Evolutionary conservation across 2,329 filamentous ascomycete genomes (phyloP), one percentile per base, ranked within the genome.

Genomic region (Aspergillus piperis): DNA sequence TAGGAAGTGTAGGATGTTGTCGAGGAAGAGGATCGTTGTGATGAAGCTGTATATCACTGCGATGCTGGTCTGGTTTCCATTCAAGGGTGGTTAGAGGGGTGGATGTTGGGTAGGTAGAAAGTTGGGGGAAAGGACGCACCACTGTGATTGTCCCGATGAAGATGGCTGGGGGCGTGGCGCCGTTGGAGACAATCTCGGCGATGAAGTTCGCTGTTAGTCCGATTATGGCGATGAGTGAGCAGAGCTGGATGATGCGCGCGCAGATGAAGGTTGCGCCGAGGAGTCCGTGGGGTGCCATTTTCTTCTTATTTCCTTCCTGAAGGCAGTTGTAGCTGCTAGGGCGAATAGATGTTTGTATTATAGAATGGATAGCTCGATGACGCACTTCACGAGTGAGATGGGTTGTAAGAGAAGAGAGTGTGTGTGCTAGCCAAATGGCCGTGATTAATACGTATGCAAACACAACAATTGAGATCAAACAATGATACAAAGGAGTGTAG

Each of bases 151-250:
- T 92, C 30, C 88, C 91, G 30, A 96, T 85, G 21, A 97, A 82
- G 50, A 92, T 86, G 54, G 85, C 81, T 0, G 92, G 90, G 0
- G 90, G 86, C 30, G 84, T 82, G 58, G 88, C 84, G 64, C 88
- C 83, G 21, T 82, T 84, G 47, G 82, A 79, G 48, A 91, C 86
- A 73, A 96, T 92, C 68, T 90, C 84, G 23, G 87, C 83, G 70
- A 96, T 88, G 77, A 96, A 96, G 76, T 93, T 92, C 70, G 89
- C 86, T 0, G 87, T 87, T 74, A 96, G 86, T 49, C 92, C 91
- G 65, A 96, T 89, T 66, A 95, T 87, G 60, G 88, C 82, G 60
- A 95, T 82, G 71, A 96, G 88, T 25, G 86, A 86, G 64, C 90
- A 78, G 61, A 86, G 83, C 73, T 96, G 88, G 66, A 93, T 82